A percentile compares a stretch with the other conserved stretches of the same genome.
Evolutionary conservation across 2,329 filamentous ascomycete species (phyloP).

Genomic region (Magnaporthiopsis incrustans): DNA sequence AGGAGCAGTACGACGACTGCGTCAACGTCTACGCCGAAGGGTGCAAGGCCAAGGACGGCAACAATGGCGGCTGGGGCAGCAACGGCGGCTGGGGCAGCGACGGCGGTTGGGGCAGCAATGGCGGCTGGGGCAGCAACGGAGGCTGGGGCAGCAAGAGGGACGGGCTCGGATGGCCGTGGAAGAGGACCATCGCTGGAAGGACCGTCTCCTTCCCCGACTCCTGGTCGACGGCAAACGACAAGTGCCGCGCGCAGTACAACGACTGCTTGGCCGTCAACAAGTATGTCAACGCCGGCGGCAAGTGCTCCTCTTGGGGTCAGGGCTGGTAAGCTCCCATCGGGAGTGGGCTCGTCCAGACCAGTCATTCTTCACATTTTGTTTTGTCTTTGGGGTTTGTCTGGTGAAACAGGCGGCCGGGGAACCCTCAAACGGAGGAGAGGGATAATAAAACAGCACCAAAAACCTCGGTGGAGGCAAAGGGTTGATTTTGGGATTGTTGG

Average conservation of each 20-base stretch:
- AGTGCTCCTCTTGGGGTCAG: constrained; percentile 31
- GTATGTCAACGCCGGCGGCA: constrained; percentile 24
- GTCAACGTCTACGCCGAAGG: constrained; percentile 39
- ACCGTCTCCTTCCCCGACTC: constrained; percentile 18
- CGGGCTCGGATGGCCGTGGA: neutral
- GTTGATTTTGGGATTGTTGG: neutral
- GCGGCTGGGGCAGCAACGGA: constrained; percentile 5
- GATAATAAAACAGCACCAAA: neutral
- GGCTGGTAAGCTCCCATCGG: constrained; percentile 13
- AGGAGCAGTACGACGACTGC: constrained; percentile 43
- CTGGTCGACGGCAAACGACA: constrained; percentile 24
- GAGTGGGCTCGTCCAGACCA: neutral
- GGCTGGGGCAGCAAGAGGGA: neutral
- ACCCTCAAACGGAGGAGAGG: neutral
- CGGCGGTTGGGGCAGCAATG: constrained; percentile 4
- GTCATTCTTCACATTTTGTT: neutral
- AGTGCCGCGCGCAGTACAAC: constrained; percentile 40
- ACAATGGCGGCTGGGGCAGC: constrained; percentile 5
- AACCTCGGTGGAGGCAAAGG: neutral
- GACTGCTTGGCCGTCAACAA: constrained; percentile 39
- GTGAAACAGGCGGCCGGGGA: neutral
- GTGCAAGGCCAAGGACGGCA: constrained; percentile 25
- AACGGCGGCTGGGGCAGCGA: constrained; percentile 6
- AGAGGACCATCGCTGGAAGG: constrained; percentile 10
- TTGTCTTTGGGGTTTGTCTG: neutral